Evolutionary conservation across 2,329 filamentous ascomycete genomes (phyloP), one percentile per base, ranked within the genome.

Genomic region (Pezicula carpinea): DNA sequence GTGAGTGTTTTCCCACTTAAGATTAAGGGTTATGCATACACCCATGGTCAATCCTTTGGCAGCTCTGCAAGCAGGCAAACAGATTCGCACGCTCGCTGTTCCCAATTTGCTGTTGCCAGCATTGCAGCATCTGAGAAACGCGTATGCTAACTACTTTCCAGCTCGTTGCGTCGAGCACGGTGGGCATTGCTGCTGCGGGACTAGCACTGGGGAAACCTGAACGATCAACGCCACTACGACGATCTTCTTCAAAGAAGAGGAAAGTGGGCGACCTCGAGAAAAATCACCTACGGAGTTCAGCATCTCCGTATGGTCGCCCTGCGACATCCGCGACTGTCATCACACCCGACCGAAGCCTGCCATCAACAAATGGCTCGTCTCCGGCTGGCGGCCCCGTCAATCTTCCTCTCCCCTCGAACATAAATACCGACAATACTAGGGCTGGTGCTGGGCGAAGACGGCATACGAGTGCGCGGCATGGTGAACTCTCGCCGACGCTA

Each of bases 81-180:
- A 17, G 11, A 31, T 17, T 29, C 18, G 5, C 17, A 11, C 17
- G 33, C 33, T 21, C 23, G 19, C 31, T 6, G n/a, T 33, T 38
- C 32, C 13, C 15, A 31, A 18, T 39, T 21, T 43, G 6, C 22
- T 23, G n/a, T 22, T 21, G 6, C 41, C 15, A 33, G 18, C 32
- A 17, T 34, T 21, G n/a, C 17, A 18, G 18, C 19, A 6, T 11
- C n/a, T 2, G 22, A 3, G 26, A 39, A 26, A 49, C 31, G 38
- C 38, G 33, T 29, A 32, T 44, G 32, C 48, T 59, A 42, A 55
- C 23, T 40, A 2, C 47, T 46, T 26, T 43, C 48, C 49, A 66
- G 63, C 61, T 66, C 48, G 57, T 66, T 54, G 63, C 62, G 23
- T 61, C 61, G 43, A 65, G 63, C 54, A 65, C 62, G 22, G 61